A percentile compares a stretch with the other conserved stretches of the same genome.
These are phyloP conservation scores for Mycosarcoma maydis DNA, from an alignment of 1,284 basidiomycete species.

Conservation along the genomic window DNA sequence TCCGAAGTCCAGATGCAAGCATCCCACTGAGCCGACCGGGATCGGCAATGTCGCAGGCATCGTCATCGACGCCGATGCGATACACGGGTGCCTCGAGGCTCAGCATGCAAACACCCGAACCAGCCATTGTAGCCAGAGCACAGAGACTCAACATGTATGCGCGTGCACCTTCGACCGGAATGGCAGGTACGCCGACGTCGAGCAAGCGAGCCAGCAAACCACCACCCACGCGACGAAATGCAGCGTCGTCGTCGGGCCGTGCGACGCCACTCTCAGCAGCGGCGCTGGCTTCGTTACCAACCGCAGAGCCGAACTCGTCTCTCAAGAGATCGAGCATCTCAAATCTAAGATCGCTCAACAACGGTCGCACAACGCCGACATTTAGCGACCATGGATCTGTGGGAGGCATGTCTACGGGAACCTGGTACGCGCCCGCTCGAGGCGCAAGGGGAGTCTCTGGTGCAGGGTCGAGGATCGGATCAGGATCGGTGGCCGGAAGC, in stretches of 20 bases:
- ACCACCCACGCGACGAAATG: slow-evolving; percentile 42
- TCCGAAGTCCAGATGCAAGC: slow-evolving; percentile 17
- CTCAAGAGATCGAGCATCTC: slow-evolving; percentile 47
- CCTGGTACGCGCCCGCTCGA: slow-evolving; percentile 35
- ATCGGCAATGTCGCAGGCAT: slow-evolving; percentile 53
- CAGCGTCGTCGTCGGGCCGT: slow-evolving; percentile 33
- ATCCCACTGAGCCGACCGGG: slow-evolving; percentile 38
- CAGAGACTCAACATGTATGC: slow-evolving; percentile 57
- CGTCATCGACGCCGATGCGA: slow-evolving; percentile 32
- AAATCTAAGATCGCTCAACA: slow-evolving; percentile 44
- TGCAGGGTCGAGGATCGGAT: slow-evolving; percentile 22
- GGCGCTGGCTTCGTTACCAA: slow-evolving; percentile 52
- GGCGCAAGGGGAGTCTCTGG: slow-evolving; percentile 22
- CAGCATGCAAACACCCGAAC: slow-evolving; percentile 63
- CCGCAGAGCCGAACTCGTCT: slow-evolving; percentile 42
- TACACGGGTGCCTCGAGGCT: slow-evolving; percentile 46
- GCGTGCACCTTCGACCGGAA: slow-evolving; percentile 40
- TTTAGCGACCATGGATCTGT: slow-evolving; percentile 49
- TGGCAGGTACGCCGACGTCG: slow-evolving; percentile 17
- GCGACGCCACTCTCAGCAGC: slow-evolving; percentile 60
- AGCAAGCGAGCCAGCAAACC: slow-evolving; percentile 56
- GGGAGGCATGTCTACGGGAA: slow-evolving; percentile 40
- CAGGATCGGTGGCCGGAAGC: slow-evolving; percentile 36
- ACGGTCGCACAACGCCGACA: slow-evolving; percentile 50
- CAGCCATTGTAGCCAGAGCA: slow-evolving; percentile 54